Conservation (phyloP, 805 yeast genomes). For the Kazachstania psychrophila region DNA sequence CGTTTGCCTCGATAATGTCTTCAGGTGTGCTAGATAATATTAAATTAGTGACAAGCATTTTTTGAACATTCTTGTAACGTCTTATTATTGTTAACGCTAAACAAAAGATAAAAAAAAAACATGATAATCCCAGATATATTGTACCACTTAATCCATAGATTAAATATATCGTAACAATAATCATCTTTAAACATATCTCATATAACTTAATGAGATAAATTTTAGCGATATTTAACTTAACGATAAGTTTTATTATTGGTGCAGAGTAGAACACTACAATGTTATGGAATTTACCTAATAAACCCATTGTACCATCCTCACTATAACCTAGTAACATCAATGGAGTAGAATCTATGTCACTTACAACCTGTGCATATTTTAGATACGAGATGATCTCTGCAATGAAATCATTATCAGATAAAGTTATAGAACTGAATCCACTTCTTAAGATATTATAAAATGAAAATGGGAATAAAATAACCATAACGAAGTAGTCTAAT, state of each 20-base stretch:
- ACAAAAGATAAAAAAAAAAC: constrained; percentile 27
- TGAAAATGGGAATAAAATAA: constrained; percentile 27
- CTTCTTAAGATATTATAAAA: constrained; percentile 24
- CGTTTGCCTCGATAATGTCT: too few relatives aligned
- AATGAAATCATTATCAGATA: constrained; percentile 22
- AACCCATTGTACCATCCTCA: constrained; percentile 11
- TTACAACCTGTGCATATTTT: constrained; percentile 14
- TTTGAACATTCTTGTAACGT: constrained; percentile 20
- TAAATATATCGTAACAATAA: constrained; percentile 17
- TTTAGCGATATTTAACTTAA: not conserved
- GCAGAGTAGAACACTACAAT: constrained; percentile 22
- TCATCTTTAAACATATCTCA: constrained; percentile 13
- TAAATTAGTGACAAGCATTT: constrained; percentile 9
- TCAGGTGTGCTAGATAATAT: not conserved
- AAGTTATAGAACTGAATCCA: constrained; percentile 25
- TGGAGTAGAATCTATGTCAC: constrained; percentile 26
- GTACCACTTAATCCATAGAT: constrained; percentile 26
- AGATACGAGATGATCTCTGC: constrained; percentile 21
- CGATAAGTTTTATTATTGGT: constrained; percentile 10
- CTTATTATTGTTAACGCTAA: constrained; percentile 20
- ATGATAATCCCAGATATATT: constrained; percentile 21
- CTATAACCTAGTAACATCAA: constrained; percentile 6
- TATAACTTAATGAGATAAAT: constrained; percentile 6
- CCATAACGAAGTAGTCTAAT: constrained; percentile 23
- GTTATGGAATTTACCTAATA: constrained; percentile 28